Evolutionary conservation across 2,329 filamentous ascomycete genomes (phyloP).

Genomic region (Fusarium sp.): DNA sequence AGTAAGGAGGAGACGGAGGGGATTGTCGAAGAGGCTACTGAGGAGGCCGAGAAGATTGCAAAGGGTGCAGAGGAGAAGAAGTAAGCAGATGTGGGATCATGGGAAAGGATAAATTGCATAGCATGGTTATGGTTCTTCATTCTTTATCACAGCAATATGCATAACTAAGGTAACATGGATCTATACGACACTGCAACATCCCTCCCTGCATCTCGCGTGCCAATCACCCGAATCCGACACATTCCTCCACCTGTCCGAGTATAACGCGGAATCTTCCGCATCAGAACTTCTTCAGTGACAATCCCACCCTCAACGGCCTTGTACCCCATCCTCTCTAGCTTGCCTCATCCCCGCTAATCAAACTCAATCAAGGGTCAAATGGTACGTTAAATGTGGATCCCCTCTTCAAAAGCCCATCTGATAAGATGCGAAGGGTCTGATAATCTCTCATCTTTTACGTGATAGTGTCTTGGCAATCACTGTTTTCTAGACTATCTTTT

Average conservation of each 20-base stretch:
- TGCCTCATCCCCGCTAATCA: neutral
- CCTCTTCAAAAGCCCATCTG: too few relatives aligned
- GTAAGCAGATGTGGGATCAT: too few relatives aligned
- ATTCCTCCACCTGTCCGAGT: neutral
- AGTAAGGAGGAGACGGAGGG: conserved; percentile 34
- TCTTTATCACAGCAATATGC: neutral
- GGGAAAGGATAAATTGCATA: neutral
- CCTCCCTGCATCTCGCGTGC: neutral
- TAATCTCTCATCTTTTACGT: too few relatives aligned
- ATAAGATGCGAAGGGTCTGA: too few relatives aligned
- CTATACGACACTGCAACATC: neutral
- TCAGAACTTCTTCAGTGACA: neutral
- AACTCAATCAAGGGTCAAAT: neutral
- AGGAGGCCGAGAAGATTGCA: conserved; percentile 37
- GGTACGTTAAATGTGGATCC: neutral
- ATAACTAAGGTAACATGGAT: neutral
- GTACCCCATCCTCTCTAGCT: neutral
- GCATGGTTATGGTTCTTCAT: neutral
- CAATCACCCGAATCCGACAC: neutral
- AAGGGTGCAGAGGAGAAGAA: neutral
- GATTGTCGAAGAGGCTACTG: conserved; percentile 34
- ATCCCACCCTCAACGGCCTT: neutral
- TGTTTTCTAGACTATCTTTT: too few relatives aligned
- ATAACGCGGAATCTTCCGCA: neutral
- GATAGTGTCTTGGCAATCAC: conserved; percentile 8